Percentiles rank a stretch among this genome's conserved stretches.
phyloP scores from a whole-genome alignment of 495 filamentous ascomycete species.

The Neurospora sp. region DNA sequence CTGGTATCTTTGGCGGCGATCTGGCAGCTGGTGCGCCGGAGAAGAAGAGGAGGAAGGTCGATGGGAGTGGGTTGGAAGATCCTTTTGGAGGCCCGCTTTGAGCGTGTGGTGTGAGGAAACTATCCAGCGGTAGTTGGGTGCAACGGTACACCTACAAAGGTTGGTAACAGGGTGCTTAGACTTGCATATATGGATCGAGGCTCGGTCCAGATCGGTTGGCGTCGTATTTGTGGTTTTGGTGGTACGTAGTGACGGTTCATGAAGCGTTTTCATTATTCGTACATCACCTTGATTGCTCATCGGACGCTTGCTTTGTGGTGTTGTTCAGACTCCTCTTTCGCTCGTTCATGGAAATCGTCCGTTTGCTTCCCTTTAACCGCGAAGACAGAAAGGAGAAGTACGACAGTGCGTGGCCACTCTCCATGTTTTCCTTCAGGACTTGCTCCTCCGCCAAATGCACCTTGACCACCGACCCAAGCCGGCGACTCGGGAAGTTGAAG shows the following conservation, averaged over 20 bases:
- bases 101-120: neutral
- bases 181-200: neutral
- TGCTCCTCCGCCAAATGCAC: neutral
- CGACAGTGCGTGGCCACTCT: neutral
- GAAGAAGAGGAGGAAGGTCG: constrained; percentile 50
- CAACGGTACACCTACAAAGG: neutral
- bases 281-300: neutral
- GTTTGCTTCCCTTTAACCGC: neutral
- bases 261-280: neutral
- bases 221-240: neutral
- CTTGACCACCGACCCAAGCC: neutral
- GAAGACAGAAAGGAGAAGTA: too few species aligned
- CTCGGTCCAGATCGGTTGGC: neutral
- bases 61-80: constrained; percentile 46
- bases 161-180: neutral
- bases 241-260: neutral
- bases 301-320: neutral
- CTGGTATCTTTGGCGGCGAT: constrained; percentile 31
- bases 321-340: neutral
- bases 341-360: neutral
- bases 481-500: neutral
- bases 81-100: constrained; percentile 40
- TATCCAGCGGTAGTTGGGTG: neutral
- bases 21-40: constrained; percentile 17
- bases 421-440: neutral